Conservation (phyloP, 1,284 basidiomycete species). For the Heterobasidion annosum region DNA sequence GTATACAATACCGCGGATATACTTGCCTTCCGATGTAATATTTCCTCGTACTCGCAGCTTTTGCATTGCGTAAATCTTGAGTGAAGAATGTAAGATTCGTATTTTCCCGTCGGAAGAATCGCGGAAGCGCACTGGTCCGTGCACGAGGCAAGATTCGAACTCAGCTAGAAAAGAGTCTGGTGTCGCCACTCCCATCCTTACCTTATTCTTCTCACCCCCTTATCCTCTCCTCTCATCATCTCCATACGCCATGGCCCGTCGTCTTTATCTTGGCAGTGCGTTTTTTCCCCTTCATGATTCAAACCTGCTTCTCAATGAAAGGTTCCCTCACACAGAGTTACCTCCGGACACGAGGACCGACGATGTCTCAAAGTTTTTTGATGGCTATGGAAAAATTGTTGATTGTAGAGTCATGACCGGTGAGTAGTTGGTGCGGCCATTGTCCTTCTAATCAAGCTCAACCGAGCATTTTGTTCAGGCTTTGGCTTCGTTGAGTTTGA, state of each 20-base stretch:
- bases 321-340: conserved; percentile 40
- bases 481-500: conserved; percentile 96
- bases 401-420: conserved; percentile 94
- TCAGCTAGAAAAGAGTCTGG: conserved; percentile 1
- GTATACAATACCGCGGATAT: no score
- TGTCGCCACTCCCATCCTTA: neutral
- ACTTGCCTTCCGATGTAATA: no score
- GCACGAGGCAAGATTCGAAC: conserved; percentile 7
- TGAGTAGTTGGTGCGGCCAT: conserved; percentile 22
- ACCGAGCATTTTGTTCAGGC: conserved; percentile 29
- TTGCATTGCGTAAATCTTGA: neutral
- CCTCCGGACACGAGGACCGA: conserved; percentile 71
- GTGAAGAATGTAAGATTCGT: neutral
- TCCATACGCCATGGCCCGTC: conserved; percentile 52
- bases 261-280: conserved; percentile 80
- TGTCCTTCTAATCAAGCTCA: neutral
- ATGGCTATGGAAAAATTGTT: conserved; percentile 76
- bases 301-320: conserved; percentile 15
- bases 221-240: conserved; percentile 11
- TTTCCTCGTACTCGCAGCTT: neutral
- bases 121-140: conserved; percentile 2
- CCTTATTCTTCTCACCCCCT: neutral
- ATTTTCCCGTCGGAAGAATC: neutral
- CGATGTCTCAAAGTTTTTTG: conserved; percentile 80
- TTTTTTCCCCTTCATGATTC: conserved; percentile 73